Evolutionary conservation across 257 asterid species (phyloP), one percentile per base, ranked within the genome.

Genomic region (Parsonsia alboflavescens): DNA sequence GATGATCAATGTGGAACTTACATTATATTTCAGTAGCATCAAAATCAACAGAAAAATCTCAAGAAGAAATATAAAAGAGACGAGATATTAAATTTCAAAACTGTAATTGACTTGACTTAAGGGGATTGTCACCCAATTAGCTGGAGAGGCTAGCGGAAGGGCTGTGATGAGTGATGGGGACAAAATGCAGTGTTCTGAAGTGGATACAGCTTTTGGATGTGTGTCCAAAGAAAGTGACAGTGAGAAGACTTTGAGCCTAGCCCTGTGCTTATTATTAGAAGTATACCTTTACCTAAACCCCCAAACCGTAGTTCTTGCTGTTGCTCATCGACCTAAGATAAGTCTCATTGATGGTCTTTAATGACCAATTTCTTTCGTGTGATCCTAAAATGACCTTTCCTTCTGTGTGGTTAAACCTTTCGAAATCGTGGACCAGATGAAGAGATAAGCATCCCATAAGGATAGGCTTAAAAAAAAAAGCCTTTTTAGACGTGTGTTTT

Each of bases 161-260:
- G 39, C 16, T 63, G 39, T 33, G 24, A 39, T 28, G 33, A 63
- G 16, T 33, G 46, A 16, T 33, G 68, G 46, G 68, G 46, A 63
- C 68, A 33, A 63, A 36, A 63, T 63, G 68, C 68, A 63, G 26
- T 36, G 22, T 63, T 59, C 8, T 12, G 65, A 26, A 33, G 70
- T 65, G 70, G 70, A 39, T 65, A 49, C 70, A 65, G 50, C 70
- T 65, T n/a, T n/a, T 63, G 68, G 6, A 36, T 65, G 70, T 65
- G 70, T 50, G 70, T 30, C 70, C 50, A 65, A 65, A 39, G 70
- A 65, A 36, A 39, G 50, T 65, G 70, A 65, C 50, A 44, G 24
- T 10, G 50, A 39, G 50, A 41, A 65, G 49, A 65, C 70, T 7
- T 4, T 19, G 49, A 64, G 46, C 22, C 68, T 39, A 17, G 19